Percentiles rank a stretch among this genome's conserved stretches.
Evolutionary conservation across 2,329 filamentous ascomycete genomes (phyloP).

Genomic region (Seiridium cupressi): DNA sequence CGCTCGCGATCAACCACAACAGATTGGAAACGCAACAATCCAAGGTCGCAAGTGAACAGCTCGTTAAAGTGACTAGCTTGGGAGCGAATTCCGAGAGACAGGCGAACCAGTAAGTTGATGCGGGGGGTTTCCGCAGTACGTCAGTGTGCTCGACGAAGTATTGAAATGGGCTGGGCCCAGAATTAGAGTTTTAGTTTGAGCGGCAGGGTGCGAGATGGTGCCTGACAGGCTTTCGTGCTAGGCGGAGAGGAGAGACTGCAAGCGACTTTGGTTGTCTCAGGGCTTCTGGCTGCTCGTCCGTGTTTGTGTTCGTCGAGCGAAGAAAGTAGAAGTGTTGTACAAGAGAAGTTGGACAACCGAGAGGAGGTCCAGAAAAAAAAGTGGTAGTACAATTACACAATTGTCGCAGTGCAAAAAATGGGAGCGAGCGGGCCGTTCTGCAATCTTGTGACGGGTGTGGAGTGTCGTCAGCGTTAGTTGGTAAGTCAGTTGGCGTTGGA

Average conservation of each 20-base stretch:
- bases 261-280: neutral
- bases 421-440: constrained; percentile 3
- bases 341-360: neutral
- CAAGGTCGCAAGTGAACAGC: neutral
- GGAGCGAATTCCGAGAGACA: neutral
- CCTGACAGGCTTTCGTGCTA: constrained; percentile 1
- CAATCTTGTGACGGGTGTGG: constrained; percentile 4
- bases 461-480: constrained; percentile 7
- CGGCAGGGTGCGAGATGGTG: neutral
- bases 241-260: neutral
- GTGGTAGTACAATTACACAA: neutral
- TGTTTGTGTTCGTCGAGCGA: neutral
- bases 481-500: constrained; percentile 1
- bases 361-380: neutral
- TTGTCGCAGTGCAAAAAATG: neutral
- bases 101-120: neutral
- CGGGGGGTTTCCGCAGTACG: neutral
- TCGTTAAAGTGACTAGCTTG: neutral
- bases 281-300: neutral
- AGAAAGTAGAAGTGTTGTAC: neutral
- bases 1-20: too few relatives aligned
- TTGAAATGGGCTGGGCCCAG: neutral
- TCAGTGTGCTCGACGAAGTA: neutral
- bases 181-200: neutral
- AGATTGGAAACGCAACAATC: too few relatives aligned